Evolutionary conservation across 371 early-diverging fungal genomes (phyloP).

Genomic region (Cokeromyces recurvatus): DNA sequence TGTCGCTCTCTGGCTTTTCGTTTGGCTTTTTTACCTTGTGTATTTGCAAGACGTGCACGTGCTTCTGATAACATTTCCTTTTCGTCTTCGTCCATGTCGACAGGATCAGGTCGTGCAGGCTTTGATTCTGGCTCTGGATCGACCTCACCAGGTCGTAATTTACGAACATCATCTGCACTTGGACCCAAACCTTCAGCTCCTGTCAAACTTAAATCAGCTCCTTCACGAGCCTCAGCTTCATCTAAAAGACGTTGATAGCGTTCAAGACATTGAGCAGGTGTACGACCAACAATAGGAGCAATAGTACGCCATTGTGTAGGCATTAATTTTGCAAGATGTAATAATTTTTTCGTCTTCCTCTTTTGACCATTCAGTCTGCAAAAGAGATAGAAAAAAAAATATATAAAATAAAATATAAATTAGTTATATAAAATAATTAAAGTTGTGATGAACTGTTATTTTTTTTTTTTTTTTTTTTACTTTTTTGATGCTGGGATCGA

Average conservation of each 20-base stretch:
- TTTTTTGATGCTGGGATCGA: conserved; percentile 97
- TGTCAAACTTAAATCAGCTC: conserved; percentile 60
- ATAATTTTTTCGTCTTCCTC: conserved; percentile 96
- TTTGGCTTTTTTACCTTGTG: conserved; percentile 98
- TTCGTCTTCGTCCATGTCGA: conserved; percentile 99
- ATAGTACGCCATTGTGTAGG: conserved; percentile 99
- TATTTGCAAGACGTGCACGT: conserved; percentile 96
- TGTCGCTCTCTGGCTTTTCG: conserved; percentile 97
- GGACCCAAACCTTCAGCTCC: conserved; percentile 70
- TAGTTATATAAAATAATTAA: not conserved
- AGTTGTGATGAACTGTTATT: too few relatives aligned
- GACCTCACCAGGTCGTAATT: conserved; percentile 92
- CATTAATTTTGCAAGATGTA: conserved; percentile 97
- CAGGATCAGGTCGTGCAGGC: conserved; percentile 96
- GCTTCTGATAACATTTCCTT: conserved; percentile 99
- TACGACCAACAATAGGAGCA: conserved; percentile 96
- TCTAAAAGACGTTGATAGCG: conserved; percentile 93
- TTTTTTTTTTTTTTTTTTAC: conserved; percentile 25
- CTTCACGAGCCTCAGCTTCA: conserved; percentile 83
- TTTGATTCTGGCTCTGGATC: conserved; percentile 97
- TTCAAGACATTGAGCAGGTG: conserved; percentile 97
- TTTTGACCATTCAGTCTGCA: conserved; percentile 93
- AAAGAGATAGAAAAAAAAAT: too few relatives aligned
- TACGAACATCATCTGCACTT: conserved; percentile 73
- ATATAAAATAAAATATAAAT: not conserved